Conservation (phyloP, 2,329 filamentous ascomycete species). For the Trichoderma aggressivum region DNA sequence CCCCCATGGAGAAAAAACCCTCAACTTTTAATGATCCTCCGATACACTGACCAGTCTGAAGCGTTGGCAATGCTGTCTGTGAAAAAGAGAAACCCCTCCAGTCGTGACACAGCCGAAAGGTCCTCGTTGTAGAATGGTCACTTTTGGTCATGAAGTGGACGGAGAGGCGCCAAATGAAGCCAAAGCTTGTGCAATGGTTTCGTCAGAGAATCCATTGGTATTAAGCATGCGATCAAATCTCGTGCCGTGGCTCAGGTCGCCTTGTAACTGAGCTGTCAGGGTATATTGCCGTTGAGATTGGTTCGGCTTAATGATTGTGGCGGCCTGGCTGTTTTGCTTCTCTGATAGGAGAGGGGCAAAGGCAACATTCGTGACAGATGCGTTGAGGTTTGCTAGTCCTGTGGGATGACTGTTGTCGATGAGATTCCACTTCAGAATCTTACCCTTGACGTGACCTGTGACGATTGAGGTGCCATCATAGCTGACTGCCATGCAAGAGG, state of each 20-base stretch:
- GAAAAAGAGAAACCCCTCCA: background rate
- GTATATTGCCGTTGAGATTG: conserved; percentile 63
- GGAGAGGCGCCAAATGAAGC: conserved; percentile 39
- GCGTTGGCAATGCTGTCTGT: background rate
- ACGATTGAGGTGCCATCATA: conserved; percentile 79
- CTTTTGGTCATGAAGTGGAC: background rate
- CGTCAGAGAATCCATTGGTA: conserved; percentile 45
- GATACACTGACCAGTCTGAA: background rate
- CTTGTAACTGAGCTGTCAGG: conserved; percentile 61
- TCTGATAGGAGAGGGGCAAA: conserved; percentile 61
- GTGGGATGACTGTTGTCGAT: conserved; percentile 65
- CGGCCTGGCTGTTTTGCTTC: conserved; percentile 44
- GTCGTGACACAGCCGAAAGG: background rate
- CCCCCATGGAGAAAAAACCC: background rate
- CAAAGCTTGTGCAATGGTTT: conserved; percentile 49
- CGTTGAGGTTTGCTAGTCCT: conserved; percentile 69
- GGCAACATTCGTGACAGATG: conserved; percentile 77
- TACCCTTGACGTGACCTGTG: conserved; percentile 77
- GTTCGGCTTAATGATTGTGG: conserved; percentile 76
- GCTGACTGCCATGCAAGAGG: conserved; percentile 67
- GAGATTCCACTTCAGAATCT: conserved; percentile 77
- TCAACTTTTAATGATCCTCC: background rate
- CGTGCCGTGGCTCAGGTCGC: conserved; percentile 38
- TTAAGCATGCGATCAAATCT: conserved; percentile 46
- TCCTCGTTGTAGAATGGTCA: background rate